Evolutionary conservation across 2,329 filamentous ascomycete genomes (phyloP).

Genomic region (Colletotrichum sublineola): DNA sequence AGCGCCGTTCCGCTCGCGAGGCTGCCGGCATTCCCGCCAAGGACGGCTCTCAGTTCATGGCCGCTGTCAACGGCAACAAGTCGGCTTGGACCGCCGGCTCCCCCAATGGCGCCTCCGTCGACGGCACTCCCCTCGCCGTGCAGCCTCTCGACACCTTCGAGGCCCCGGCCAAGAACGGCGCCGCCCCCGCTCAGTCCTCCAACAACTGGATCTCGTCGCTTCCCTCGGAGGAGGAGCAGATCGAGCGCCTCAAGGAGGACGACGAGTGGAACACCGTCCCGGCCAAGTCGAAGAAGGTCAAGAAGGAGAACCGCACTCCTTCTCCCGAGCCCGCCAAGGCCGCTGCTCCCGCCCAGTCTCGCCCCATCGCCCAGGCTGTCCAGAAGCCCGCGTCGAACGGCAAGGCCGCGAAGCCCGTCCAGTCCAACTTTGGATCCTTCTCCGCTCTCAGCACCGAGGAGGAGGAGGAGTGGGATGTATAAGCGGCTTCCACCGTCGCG

Average conservation of each 20-base stretch:
- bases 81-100: conserved; percentile 60
- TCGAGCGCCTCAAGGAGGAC: conserved; percentile 67
- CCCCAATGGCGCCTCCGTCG: conserved; percentile 51
- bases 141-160: conserved; percentile 73
- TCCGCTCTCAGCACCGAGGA: conserved; percentile 62
- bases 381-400: conserved; percentile 49
- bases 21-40: conserved; percentile 86
- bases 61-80: conserved; percentile 56
- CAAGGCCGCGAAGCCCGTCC: conserved; percentile 49
- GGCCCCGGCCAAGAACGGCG: conserved; percentile 49
- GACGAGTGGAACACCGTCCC: conserved; percentile 73
- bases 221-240: conserved; percentile 73
- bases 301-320: conserved; percentile 56
- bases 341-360: conserved; percentile 45
- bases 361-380: conserved; percentile 48
- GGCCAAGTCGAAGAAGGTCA: conserved; percentile 59
- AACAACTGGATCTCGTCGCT: conserved; percentile 65
- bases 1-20: conserved; percentile 84
- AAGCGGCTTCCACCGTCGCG: conserved; percentile 30
- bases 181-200: conserved; percentile 50
- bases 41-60: conserved; percentile 77
- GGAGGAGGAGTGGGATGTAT: conserved; percentile 68
- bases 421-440: conserved; percentile 59
- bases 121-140: conserved; percentile 49
- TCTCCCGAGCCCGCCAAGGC: conserved; percentile 52